Percentiles rank a stretch among this genome's conserved stretches.
These are phyloP conservation scores for Camellia japonica DNA, from an alignment of 148 eudicot genomes.

Conservation along the genomic window DNA sequence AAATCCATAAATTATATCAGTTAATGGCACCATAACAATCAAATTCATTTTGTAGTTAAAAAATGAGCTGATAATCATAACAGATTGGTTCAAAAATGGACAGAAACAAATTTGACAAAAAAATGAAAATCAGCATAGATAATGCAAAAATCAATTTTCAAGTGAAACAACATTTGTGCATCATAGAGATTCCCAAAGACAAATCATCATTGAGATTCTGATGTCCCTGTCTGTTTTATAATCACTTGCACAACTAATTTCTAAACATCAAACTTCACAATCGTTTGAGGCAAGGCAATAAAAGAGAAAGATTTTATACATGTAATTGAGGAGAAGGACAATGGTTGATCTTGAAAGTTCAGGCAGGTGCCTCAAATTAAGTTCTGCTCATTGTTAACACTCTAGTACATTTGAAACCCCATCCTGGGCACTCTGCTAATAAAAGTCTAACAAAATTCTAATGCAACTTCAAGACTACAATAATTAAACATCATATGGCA, in stretches of 20 bases:
- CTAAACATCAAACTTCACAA: not conserved
- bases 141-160: not conserved
- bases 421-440: slow-evolving; percentile 8
- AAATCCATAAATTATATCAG: not conserved
- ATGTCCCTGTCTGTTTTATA: slow-evolving; percentile 36
- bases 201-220: slow-evolving; percentile 27
- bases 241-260: slow-evolving; percentile 22
- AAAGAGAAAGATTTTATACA: too few species aligned
- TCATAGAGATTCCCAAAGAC: slow-evolving; percentile 39
- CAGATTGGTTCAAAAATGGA: not conserved
- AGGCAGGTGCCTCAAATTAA: slow-evolving; percentile 5
- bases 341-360: not conserved
- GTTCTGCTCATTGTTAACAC: slow-evolving; percentile 9
- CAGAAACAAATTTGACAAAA: not conserved
- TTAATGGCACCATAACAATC: not conserved
- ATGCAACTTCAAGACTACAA: not conserved
- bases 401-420: slow-evolving; percentile 10
- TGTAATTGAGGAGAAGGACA: not conserved
- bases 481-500: not conserved
- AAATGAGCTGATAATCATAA: not conserved
- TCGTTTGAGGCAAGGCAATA: not conserved
- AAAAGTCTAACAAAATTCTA: not conserved
- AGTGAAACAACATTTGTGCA: slow-evolving; percentile 12
- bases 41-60: not conserved
- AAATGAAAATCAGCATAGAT: not conserved